A percentile compares a stretch with the other conserved stretches of the same genome.
Evolutionary conservation across 139 green algal genomes (phyloP).

Genomic region (Chlamydomonas incerta): DNA sequence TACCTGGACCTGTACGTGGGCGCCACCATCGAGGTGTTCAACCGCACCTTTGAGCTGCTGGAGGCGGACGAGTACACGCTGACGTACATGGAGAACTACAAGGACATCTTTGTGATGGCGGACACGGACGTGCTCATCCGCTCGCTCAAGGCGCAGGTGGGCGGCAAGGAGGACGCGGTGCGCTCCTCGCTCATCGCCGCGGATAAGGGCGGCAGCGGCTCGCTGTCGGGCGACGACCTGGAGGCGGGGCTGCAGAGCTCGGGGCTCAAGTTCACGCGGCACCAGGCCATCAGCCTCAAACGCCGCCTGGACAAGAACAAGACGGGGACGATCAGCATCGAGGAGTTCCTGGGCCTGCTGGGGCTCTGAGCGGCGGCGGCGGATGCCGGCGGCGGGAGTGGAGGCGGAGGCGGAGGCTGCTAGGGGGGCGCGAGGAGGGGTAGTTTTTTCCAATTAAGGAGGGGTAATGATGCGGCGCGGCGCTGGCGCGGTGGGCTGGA

Average conservation of each 20-base stretch:
- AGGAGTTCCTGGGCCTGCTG: conserved; percentile 63
- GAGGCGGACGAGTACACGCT: conserved; percentile 91
- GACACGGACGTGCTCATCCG: conserved; percentile 56
- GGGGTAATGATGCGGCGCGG: no score
- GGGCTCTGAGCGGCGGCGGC: conserved; percentile 9
- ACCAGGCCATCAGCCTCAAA: conserved; percentile 74
- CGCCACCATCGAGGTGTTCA: conserved; percentile 73
- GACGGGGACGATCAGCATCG: conserved; percentile 56
- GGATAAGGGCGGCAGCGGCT: conserved; percentile 63
- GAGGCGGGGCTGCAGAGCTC: conserved; percentile 54
- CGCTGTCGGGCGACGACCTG: conserved; percentile 56
- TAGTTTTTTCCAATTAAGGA: no score
- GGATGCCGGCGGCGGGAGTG: no score
- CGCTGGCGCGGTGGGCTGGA: no score
- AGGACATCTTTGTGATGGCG: conserved; percentile 82
- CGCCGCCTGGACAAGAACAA: conserved; percentile 69
- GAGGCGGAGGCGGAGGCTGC: no score
- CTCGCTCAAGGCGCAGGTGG: conserved; percentile 63
- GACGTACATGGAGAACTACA: conserved; percentile 91
- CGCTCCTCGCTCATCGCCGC: conserved; percentile 68
- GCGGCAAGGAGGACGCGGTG: conserved; percentile 61
- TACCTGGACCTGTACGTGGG: conserved; percentile 90
- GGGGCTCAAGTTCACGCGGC: conserved; percentile 75
- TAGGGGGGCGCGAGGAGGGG: no score
- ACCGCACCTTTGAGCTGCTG: conserved; percentile 83